These are phyloP conservation scores for Beauveria sp. DNA, from an alignment of 2,329 filamentous ascomycete species.

Conservation along the genomic window DNA sequence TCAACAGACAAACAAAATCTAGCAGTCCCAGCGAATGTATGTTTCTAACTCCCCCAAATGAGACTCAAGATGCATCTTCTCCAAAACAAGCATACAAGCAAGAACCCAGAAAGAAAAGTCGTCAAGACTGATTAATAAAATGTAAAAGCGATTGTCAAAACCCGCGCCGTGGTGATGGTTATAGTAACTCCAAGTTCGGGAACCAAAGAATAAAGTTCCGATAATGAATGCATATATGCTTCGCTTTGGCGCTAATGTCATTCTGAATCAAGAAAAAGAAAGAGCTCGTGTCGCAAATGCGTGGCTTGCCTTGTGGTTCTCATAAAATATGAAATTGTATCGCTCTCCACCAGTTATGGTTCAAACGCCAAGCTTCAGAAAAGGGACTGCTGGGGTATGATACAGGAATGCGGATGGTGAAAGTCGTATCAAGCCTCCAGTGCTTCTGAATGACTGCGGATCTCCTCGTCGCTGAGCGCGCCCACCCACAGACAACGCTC, in stretches of 20 bases:
- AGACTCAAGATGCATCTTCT: too few species aligned
- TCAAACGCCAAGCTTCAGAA: too few species aligned
- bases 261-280: background rate
- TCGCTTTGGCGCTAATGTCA: background rate
- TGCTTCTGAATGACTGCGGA: conserved; percentile 45
- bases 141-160: background rate
- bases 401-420: background rate
- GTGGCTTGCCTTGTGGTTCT: too few species aligned
- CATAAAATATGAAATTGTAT: too few species aligned
- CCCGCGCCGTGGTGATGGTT: background rate
- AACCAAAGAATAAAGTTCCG: background rate
- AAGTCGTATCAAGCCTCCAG: conserved; percentile 30
- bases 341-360: too few species aligned
- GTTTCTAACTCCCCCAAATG: too few species aligned
- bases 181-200: background rate
- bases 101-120: background rate
- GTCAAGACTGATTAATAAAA: background rate
- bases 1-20: background rate
- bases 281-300: too few species aligned
- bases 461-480: conserved; percentile 68
- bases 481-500: conserved; percentile 83
- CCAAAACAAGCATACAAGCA: background rate
- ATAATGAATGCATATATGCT: background rate
- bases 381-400: background rate
- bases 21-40: background rate